Conservation (phyloP, 2,329 filamentous ascomycete species). For the Rhynchosporium graminicola region DNA sequence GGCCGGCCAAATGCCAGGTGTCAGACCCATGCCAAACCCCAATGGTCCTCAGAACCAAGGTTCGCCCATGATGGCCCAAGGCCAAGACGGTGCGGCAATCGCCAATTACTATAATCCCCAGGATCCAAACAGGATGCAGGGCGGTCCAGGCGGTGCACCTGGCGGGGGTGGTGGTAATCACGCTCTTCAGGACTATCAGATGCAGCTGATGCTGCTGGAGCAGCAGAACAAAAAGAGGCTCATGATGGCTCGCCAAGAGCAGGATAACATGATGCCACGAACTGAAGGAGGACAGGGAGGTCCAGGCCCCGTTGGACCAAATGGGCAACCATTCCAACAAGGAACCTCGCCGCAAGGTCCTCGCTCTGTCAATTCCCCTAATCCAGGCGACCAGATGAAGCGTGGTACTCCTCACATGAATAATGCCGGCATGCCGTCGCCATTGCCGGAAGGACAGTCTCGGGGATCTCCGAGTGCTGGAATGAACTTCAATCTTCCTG, state of each 20-base stretch:
- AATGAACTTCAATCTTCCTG: slow-evolving; percentile 60
- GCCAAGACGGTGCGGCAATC: slow-evolving; percentile 62
- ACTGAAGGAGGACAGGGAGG: slow-evolving; percentile 54
- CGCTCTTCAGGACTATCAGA: slow-evolving; percentile 83
- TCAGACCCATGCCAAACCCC: slow-evolving; percentile 65
- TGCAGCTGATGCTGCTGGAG: slow-evolving; percentile 84
- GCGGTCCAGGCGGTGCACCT: slow-evolving; percentile 47
- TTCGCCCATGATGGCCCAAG: slow-evolving; percentile 76
- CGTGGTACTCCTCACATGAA: slow-evolving; percentile 74
- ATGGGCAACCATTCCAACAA: slow-evolving; percentile 64
- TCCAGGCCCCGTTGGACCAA: slow-evolving; percentile 55
- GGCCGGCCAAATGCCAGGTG: slow-evolving; percentile 37
- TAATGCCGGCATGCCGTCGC: slow-evolving; percentile 68
- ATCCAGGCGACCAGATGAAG: slow-evolving; percentile 77
- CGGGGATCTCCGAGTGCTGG: slow-evolving; percentile 64
- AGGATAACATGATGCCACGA: slow-evolving; percentile 62
- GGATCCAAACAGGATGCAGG: slow-evolving; percentile 60
- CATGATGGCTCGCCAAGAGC: slow-evolving; percentile 77
- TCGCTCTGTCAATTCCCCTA: slow-evolving; percentile 72
- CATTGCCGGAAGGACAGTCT: slow-evolving; percentile 69
- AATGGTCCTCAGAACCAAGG: slow-evolving; percentile 72
- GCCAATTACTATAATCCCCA: slow-evolving; percentile 63
- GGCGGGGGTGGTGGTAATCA: slow-evolving; percentile 56
- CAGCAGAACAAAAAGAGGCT: slow-evolving; percentile 86
- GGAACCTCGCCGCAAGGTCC: slow-evolving; percentile 68